Evolutionary conservation across 2,329 filamentous ascomycete genomes (phyloP), one percentile per base, ranked within the genome.

Genomic region (Beauveria bassiana): DNA sequence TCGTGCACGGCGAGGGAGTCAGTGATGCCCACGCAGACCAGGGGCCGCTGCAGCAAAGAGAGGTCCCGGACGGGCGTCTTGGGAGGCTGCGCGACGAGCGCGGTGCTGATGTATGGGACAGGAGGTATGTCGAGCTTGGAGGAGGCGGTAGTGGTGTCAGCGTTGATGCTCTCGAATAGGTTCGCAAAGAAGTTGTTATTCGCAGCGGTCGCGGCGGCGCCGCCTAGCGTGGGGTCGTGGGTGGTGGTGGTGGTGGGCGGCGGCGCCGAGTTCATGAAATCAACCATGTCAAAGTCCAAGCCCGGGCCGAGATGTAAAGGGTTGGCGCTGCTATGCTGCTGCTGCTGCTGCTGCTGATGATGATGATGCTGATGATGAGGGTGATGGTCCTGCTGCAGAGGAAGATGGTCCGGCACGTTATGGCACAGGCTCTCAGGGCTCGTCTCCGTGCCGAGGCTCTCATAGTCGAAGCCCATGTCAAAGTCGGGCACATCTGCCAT

Each of bases 381-480:
- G 4, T 49, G 49, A 18, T 57, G 59, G 24, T 58, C 28, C n/a
- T 56, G 49, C 1, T 51, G 43, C 42, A 50, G 61, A 38, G 61
- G 31, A 14, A 34, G 67, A 68, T 43, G 65, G 63, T 45, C 64
- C 65, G 42, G 64, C 53, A 55, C 31, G 10, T 34, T 5, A 18
- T 61, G 60, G 34, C 42, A 45, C 54, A 53, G 38, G 28, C 46
- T 45, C 57, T 73, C 71, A 0, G 72, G 71, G 61, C 69, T 72
- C n/a, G 71, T 69, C 42, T 69, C 66, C 51, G 66, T 67, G 58
- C 70, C 69, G 53, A 73, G 51, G 64, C 66, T 68, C 60, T 72
- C 68, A 34, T 74, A 71, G 60, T 73, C 72, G 63, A 75, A 73
- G 66, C 66, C 64, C 71, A 75, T 71, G 63, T 75, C 73, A 65